These are phyloP conservation scores for Pestalotiopsis sp. DNA, from an alignment of 2,329 filamentous ascomycete genomes.

Conservation along the genomic window DNA sequence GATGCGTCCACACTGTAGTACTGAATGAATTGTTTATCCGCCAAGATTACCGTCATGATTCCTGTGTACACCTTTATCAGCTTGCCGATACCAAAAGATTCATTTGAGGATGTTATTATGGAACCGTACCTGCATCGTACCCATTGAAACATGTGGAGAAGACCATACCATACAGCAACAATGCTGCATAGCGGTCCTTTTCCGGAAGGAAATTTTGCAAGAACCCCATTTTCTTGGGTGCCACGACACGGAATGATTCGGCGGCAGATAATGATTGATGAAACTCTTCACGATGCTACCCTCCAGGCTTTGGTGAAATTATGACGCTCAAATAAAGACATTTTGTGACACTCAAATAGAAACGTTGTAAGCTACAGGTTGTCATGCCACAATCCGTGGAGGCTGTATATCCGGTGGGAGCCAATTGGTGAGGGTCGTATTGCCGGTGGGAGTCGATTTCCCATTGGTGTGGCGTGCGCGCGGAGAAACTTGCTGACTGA, in stretches of 20 bases:
- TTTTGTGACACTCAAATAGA: not conserved
- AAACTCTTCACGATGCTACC: not conserved
- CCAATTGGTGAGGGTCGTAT: not conserved
- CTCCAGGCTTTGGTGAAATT: not conserved
- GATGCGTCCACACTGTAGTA: not conserved
- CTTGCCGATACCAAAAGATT: not conserved
- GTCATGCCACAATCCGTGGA: not conserved
- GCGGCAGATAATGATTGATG: not conserved
- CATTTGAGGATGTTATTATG: not conserved
- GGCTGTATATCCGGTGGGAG: not conserved
- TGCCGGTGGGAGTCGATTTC: not conserved
- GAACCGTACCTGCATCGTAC: constrained; percentile 1
- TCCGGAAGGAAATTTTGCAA: not conserved
- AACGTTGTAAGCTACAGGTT: not conserved
- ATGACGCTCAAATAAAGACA: not conserved
- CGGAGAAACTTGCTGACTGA: not conserved
- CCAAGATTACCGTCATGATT: constrained; percentile 1
- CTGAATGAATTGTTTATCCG: constrained; percentile 7
- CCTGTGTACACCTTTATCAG: not conserved
- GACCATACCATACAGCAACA: constrained; percentile 8
- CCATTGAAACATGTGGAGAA: constrained; percentile 11
- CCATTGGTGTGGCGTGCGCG: not conserved
- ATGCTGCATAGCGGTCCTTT: constrained; percentile 8
- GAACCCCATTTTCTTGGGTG: not conserved
- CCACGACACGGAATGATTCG: not conserved